Evolutionary conservation across 2,329 filamentous ascomycete species (phyloP).

Genomic region (Ustilaginoidea virens): DNA sequence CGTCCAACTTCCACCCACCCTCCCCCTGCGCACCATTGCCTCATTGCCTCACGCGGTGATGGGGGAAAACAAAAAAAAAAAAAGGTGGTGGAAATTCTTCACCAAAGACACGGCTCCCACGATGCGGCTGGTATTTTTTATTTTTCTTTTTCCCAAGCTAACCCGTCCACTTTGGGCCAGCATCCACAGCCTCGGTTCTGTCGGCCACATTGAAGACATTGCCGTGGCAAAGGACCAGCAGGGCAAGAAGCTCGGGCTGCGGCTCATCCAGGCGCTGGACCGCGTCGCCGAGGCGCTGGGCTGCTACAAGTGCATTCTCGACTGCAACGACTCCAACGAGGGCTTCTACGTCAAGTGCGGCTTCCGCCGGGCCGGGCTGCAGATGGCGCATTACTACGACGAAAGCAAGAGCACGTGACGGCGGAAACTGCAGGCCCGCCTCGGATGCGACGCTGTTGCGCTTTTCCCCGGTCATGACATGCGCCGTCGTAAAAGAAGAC

Average conservation of each 20-base stretch:
- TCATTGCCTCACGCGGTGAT: no score
- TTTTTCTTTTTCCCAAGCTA: background rate
- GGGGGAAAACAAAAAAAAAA: no score
- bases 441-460: no score
- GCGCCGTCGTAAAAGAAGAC: no score
- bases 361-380: conserved; percentile 76
- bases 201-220: conserved; percentile 97
- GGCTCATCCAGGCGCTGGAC: conserved; percentile 88
- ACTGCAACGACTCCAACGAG: conserved; percentile 92
- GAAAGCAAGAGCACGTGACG: conserved; percentile 22
- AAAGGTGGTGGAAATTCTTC: no score
- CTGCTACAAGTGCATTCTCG: conserved; percentile 94
- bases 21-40: background rate
- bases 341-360: conserved; percentile 98
- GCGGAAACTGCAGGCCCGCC: no score
- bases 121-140: background rate
- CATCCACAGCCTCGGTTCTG: conserved; percentile 66
- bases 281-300: conserved; percentile 74
- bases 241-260: conserved; percentile 87
- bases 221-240: conserved; percentile 90
- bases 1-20: conserved; percentile 21
- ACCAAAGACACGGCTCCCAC: no score
- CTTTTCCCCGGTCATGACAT: no score
- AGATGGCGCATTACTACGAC: conserved; percentile 96
- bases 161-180: conserved; percentile 22